Evolutionary conservation across 331 rosid genomes (phyloP).

Genomic region (Arachis monticola): DNA sequence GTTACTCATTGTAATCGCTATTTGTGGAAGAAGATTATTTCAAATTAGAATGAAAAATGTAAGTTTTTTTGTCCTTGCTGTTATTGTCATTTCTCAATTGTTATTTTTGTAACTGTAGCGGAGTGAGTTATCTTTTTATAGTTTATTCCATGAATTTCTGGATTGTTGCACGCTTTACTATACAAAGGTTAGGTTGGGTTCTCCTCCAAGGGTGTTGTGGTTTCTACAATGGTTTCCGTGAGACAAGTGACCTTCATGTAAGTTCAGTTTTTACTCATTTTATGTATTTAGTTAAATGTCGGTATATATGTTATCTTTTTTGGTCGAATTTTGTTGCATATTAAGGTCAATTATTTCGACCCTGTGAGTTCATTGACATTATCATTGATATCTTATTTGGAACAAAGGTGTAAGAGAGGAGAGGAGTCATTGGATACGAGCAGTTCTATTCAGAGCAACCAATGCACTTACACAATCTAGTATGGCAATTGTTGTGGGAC

Average conservation of each 20-base stretch:
- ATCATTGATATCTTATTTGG: constrained; percentile 68
- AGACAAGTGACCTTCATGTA: constrained; percentile 77
- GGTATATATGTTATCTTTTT: background rate
- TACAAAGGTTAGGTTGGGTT: constrained; percentile 81
- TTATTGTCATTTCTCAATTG: constrained; percentile 3
- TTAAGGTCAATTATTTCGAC: constrained; percentile 73
- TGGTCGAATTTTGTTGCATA: constrained; percentile 52
- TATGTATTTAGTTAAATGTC: constrained; percentile 1
- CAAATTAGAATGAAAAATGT: background rate
- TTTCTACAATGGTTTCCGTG: constrained; percentile 86
- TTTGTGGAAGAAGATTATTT: background rate
- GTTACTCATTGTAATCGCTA: constrained; percentile 7
- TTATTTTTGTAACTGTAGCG: background rate
- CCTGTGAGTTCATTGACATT: constrained; percentile 81
- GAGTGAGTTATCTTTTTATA: background rate
- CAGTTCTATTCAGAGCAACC: constrained; percentile 66
- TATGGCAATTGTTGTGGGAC: constrained; percentile 95
- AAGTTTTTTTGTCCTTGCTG: background rate
- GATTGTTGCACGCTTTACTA: constrained; percentile 68
- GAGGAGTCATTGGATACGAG: constrained; percentile 66
- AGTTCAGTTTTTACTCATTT: constrained; percentile 3
- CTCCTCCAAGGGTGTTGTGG: constrained; percentile 91
- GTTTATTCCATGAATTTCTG: background rate
- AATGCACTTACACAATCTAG: constrained; percentile 72
- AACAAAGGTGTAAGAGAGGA: constrained; percentile 65